Conservation (phyloP, 2,329 filamentous ascomycete genomes). For the Aureobasidium vineae region DNA sequence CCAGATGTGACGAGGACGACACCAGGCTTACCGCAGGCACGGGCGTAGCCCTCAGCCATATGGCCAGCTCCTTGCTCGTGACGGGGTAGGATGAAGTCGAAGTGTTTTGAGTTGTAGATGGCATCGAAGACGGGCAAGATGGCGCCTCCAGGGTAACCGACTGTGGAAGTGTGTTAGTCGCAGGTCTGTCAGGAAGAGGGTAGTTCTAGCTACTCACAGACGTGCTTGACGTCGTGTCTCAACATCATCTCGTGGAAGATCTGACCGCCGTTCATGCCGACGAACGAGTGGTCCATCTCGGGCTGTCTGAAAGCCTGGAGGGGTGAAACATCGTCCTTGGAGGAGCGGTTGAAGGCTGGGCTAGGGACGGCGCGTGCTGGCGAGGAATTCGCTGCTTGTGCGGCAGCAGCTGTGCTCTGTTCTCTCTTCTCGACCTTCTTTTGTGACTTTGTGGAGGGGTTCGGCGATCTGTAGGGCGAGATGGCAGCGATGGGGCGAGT, state of each 20-base stretch:
- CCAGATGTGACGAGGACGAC: constrained; percentile 97
- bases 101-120: constrained; percentile 96
- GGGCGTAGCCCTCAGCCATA: constrained; percentile 97
- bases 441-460: constrained; percentile 24
- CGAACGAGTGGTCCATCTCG: constrained; percentile 64
- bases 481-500: constrained; percentile 43
- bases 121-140: constrained; percentile 98
- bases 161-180: constrained; percentile 34
- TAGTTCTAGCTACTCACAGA: constrained; percentile 64
- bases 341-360: constrained; percentile 52
- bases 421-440: constrained; percentile 41
- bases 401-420: constrained; percentile 45
- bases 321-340: constrained; percentile 44
- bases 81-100: constrained; percentile 90
- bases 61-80: constrained; percentile 98
- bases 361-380: constrained; percentile 44
- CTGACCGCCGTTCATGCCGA: constrained; percentile 91
- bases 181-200: not conserved
- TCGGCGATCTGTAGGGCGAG: constrained; percentile 43
- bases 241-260: constrained; percentile 99
- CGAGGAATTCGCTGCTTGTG: constrained; percentile 35
- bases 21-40: constrained; percentile 88
- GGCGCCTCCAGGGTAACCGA: constrained; percentile 83
- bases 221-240: constrained; percentile 83
- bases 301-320: constrained; percentile 48